A percentile compares a stretch with the other conserved stretches of the same genome.
phyloP scores from a whole-genome alignment of 495 filamentous ascomycete species.

The Glutinoglossum americanum region DNA sequence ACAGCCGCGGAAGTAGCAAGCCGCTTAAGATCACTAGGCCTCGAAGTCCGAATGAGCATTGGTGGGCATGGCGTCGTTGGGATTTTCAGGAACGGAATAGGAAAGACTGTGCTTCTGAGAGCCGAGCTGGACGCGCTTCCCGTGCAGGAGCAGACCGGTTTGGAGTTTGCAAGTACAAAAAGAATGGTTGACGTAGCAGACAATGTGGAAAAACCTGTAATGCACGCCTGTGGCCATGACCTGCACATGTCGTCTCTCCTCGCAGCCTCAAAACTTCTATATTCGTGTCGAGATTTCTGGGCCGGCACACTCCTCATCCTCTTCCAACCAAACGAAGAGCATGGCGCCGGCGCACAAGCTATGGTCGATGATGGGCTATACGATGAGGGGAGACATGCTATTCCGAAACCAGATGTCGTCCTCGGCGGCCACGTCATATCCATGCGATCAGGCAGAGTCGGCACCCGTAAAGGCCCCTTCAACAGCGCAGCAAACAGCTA shows the following conservation, averaged over 20 bases:
- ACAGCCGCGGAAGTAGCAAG: conserved; percentile 24
- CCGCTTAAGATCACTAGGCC: conserved; percentile 19
- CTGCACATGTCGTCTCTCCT: conserved; percentile 34
- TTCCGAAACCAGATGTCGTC: conserved; percentile 27
- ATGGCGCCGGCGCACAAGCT: conserved; percentile 26
- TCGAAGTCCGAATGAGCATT: conserved; percentile 5
- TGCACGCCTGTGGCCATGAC: conserved; percentile 36
- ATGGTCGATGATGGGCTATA: conserved; percentile 34
- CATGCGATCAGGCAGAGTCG: conserved; percentile 22
- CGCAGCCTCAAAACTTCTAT: conserved; percentile 24
- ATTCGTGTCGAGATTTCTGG: conserved; percentile 18
- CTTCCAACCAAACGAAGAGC: conserved; percentile 34
- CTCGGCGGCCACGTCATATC: conserved; percentile 32
- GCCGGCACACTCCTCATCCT: conserved; percentile 29
- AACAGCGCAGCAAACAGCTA: conserved; percentile 25
- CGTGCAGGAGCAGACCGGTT: conserved; percentile 26
- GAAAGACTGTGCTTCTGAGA: conserved; percentile 27
- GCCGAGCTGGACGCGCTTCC: conserved; percentile 35
- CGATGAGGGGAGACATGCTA: conserved; percentile 8
- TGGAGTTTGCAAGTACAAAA: conserved; percentile 24
- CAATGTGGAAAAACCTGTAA: conserved; percentile 25
- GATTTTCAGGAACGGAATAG: conserved; percentile 24
- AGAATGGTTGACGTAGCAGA: conserved; percentile 21
- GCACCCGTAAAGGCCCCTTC: conserved; percentile 20
- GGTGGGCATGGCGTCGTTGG: conserved; percentile 28